Base-by-base conservation (phyloP, 1,139 yeast species). In the Geotrichum australiense region DNA sequence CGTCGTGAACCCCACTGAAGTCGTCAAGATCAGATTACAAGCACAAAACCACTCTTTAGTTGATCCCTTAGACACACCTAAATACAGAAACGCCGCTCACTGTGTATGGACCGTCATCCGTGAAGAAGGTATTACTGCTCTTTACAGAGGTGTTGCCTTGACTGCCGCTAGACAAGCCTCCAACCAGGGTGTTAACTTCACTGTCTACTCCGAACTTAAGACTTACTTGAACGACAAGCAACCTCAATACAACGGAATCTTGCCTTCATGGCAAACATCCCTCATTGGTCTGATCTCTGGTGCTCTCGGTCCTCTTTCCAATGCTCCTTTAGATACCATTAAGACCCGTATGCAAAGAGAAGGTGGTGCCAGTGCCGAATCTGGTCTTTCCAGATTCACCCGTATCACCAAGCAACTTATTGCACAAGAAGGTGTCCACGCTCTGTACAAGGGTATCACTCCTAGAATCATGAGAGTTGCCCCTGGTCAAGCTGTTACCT, bases 381-480 rank as follows among this genome's bases (percentile, higher is more conserved):
- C 81, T 25, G 91, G 89, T 25, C 55, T 81, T 56, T 77, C 75
- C 36, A 76, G 95, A 66, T 87, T 91, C 55, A 67, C 73, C 39
- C 75, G 91, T 61, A 89, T 91, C 55, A 89, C 94, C 49, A 70
- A 70, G 43, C 91, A 80, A 59, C 74, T 91, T 63, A 69, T 89
- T 54, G 80, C 78, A 61, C 95, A 86, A 68, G 96, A 89, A 65
- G 98, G 96, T 53, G 66, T 79, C 51, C 71, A 73, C 48, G 95
- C 96, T 15, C 74, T 87, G 56, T 89, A 91, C 70, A 85, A 89
- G 66, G 98, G 98, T 69, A 91, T 91, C 61, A 87, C 96, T 30
- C 98, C 98, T 56, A 82, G 98, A 71, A 91, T 91, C 55, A 87
- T 91, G 94, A 82, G 98, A 69, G 98, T 91, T 45, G 98, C 98